Evolutionary conservation across 768 basidiomycete genomes (phyloP), one percentile per base, ranked within the genome.

Genomic region (Clitopilus passeckerianus): DNA sequence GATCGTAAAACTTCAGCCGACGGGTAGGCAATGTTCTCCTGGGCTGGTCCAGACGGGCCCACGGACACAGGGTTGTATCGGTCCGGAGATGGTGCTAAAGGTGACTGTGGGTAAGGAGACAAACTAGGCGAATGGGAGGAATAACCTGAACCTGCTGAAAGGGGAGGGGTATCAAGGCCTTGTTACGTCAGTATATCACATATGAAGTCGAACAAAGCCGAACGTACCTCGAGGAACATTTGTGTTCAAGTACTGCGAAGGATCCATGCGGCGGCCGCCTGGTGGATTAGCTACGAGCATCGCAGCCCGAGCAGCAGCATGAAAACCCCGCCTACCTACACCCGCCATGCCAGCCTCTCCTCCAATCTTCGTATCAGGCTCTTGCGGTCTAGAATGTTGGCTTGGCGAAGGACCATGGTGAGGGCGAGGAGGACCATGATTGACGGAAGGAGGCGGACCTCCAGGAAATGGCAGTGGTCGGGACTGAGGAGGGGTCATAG

Each of bases 341-440:
- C 93, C 93, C 0, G 93, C 93, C 93, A 95, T 95, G 0, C 90
- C 90, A 8, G 90, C 90, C 57, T 79, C 85, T 6, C 90, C 90
- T 3, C 90, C 90, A 2, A 67, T 79, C 68, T 87, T 85, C n/a
- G 90, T 91, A 66, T 90, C 83, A 8, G 86, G 77, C 34, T 82
- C 79, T 6, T 68, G 70, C 30, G 67, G 68, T 71, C 68, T 35
- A 60, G 34, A 57, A 56, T 35, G 61, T 33, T 50, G 53, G 62
- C 59, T 70, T 50, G 33, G 57, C 46, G 46, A 63, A 56, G 54
- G 64, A 37, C 57, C 57, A 41, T 23, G 22, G 8, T 23, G 9
- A 20, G 16, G 60, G 5, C 41, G 22, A 20, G 54, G 9, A 20
- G 16, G 60, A 5, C 41, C 54, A 8, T 33, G 57, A 41, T 22